Evolutionary conservation across 768 basidiomycete genomes (phyloP).

Genomic region (Rhizopogon sp.): DNA sequence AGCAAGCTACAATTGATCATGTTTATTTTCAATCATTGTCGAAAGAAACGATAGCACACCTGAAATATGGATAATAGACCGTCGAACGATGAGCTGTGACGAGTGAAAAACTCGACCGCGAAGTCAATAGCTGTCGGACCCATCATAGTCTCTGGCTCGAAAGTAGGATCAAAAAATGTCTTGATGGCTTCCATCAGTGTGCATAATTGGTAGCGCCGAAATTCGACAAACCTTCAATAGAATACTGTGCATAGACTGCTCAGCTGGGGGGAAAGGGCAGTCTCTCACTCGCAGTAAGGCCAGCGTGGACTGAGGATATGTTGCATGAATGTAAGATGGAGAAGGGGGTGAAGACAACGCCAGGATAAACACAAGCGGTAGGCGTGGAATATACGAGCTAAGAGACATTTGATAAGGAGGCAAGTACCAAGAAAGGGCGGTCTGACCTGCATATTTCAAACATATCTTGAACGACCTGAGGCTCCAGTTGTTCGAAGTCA

Average conservation of each 20-base stretch:
- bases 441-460: slow-evolving; percentile 67
- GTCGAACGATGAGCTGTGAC: slow-evolving; percentile 56
- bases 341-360: slow-evolving; percentile 52
- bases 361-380: slow-evolving; percentile 65
- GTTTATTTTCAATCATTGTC: not conserved
- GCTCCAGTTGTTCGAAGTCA: slow-evolving; percentile 72
- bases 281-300: slow-evolving; percentile 50
- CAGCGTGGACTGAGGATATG: slow-evolving; percentile 57
- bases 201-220: not conserved
- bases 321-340: slow-evolving; percentile 52
- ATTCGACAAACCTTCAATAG: slow-evolving; percentile 43
- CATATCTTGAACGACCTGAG: slow-evolving; percentile 57
- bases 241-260: slow-evolving; percentile 45
- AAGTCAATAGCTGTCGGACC: slow-evolving; percentile 55
- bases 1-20: slow-evolving; percentile 38
- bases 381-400: slow-evolving; percentile 33
- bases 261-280: slow-evolving; percentile 46
- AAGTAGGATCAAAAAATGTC: slow-evolving; percentile 62
- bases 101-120: slow-evolving; percentile 50
- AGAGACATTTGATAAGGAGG: not conserved
- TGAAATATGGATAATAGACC: slow-evolving; percentile 55
- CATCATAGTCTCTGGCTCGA: slow-evolving; percentile 55
- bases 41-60: slow-evolving; percentile 28
- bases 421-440: not conserved
- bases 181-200: slow-evolving; percentile 16